Evolutionary conservation across 2,329 filamentous ascomycete species (phyloP).

Genomic region (Ophiostoma fasciatum): DNA sequence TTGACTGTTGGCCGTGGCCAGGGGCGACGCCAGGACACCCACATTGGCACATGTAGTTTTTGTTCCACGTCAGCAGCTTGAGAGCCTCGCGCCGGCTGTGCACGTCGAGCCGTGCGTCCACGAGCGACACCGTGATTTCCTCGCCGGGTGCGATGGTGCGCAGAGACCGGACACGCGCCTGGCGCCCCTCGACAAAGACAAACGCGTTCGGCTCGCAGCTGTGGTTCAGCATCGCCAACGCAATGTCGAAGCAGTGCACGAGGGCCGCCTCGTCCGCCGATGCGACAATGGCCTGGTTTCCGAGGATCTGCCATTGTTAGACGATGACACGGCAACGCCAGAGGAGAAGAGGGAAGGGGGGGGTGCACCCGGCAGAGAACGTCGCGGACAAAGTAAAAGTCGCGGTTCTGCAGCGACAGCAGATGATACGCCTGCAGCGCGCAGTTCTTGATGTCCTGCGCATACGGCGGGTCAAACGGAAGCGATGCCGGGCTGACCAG

Average conservation of each 20-base stretch:
- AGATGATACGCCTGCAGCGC: neutral
- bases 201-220: constrained; percentile 22
- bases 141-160: constrained; percentile 17
- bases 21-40: neutral
- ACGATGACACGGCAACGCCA: neutral
- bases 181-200: constrained; percentile 18
- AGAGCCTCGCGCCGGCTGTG: constrained; percentile 13
- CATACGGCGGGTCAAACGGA: neutral
- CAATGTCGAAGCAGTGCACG: constrained; percentile 15
- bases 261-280: constrained; percentile 1
- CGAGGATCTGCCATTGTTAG: constrained; percentile 5
- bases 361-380: constrained; percentile 4
- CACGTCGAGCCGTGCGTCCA: constrained; percentile 15
- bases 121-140: constrained; percentile 22
- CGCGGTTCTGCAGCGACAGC: neutral
- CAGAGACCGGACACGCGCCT: constrained; percentile 19
- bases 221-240: constrained; percentile 21
- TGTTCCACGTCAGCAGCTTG: neutral
- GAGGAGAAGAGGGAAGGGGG: neutral
- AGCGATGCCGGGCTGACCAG: neutral
- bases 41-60: constrained; percentile 1
- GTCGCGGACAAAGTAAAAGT: constrained; percentile 2
- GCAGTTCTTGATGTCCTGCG: constrained; percentile 4
- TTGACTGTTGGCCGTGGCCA: too few species aligned
- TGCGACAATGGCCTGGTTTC: neutral